Evolutionary conservation across 345 rosid genomes (phyloP).

Genomic region (Linum usitatissimum): DNA sequence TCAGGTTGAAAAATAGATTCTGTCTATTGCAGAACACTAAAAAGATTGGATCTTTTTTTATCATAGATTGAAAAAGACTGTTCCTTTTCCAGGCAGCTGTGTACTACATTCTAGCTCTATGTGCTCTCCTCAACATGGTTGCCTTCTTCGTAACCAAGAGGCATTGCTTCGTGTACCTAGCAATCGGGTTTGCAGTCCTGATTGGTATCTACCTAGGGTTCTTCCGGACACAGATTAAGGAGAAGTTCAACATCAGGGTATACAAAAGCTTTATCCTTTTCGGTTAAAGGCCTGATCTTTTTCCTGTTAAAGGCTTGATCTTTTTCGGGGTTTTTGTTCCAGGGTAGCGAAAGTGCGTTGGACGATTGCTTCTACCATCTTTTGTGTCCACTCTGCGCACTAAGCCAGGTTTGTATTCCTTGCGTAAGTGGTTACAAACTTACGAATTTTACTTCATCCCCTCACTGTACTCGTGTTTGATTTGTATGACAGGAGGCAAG

Average conservation of each 20-base stretch:
- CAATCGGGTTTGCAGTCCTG: slow-evolving; percentile 39
- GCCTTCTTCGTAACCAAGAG: slow-evolving; percentile 51
- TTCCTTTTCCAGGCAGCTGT: slow-evolving; percentile 44
- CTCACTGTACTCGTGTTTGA: background rate
- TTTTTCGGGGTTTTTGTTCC: slow-evolving; percentile 8
- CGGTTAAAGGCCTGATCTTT: background rate
- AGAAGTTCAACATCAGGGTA: slow-evolving; percentile 77
- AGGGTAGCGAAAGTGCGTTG: slow-evolving; percentile 58
- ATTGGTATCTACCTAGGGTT: slow-evolving; percentile 55
- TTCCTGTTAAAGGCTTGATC: too few species aligned
- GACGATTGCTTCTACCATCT: slow-evolving; percentile 76
- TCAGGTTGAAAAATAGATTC: slow-evolving; percentile 33
- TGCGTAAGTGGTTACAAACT: too few species aligned
- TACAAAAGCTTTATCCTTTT: slow-evolving; percentile 13
- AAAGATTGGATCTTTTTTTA: too few species aligned
- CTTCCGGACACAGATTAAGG: slow-evolving; percentile 54
- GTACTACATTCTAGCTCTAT: slow-evolving; percentile 40
- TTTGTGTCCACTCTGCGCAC: slow-evolving; percentile 64
- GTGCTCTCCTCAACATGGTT: slow-evolving; percentile 32
- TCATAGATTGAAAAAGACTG: background rate
- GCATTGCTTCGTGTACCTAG: slow-evolving; percentile 58
- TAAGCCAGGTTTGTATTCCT: slow-evolving; percentile 47
- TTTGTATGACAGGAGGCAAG: slow-evolving; percentile 47
- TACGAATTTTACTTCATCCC: too few species aligned
- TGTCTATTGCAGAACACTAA: too few species aligned